Conservation (phyloP, 768 basidiomycete species). For the Terana coerulea region DNA sequence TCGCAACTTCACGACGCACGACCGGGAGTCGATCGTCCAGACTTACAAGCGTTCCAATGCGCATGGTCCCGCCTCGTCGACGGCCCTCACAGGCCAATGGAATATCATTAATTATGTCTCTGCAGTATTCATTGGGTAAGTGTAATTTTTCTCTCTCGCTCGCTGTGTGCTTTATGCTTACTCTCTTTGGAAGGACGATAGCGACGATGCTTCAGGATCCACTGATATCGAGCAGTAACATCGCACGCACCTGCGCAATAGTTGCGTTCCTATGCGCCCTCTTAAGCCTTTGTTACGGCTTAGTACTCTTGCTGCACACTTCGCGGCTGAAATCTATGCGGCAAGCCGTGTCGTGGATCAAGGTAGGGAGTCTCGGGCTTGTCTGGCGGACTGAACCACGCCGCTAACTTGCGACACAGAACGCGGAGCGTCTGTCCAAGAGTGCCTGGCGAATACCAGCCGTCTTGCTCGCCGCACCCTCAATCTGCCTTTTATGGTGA, state of each 20-base stretch:
- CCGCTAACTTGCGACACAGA: neutral
- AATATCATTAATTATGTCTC: slow-evolving; percentile 7
- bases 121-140: slow-evolving; percentile 7
- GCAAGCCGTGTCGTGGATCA: neutral
- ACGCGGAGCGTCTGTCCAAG: neutral
- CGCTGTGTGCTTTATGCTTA: neutral
- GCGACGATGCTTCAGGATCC: slow-evolving; percentile 10
- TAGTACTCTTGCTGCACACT: neutral
- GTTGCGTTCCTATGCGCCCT: slow-evolving; percentile 4
- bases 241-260: neutral
- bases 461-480: neutral
- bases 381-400: neutral
- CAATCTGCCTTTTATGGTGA: neutral
- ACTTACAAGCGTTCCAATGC: no score
- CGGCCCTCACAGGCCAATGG: neutral
- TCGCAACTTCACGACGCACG: no score
- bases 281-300: slow-evolving; percentile 2
- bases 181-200: slow-evolving; percentile 1
- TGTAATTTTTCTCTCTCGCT: neutral
- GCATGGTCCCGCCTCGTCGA: no score
- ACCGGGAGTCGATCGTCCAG: no score
- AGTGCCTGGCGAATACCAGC: neutral
- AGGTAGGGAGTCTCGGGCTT: neutral
- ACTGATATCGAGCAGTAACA: neutral
- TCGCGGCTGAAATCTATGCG: neutral